phyloP scores from a whole-genome alignment of 306 rosid species.

The Prosopis cineraria region DNA sequence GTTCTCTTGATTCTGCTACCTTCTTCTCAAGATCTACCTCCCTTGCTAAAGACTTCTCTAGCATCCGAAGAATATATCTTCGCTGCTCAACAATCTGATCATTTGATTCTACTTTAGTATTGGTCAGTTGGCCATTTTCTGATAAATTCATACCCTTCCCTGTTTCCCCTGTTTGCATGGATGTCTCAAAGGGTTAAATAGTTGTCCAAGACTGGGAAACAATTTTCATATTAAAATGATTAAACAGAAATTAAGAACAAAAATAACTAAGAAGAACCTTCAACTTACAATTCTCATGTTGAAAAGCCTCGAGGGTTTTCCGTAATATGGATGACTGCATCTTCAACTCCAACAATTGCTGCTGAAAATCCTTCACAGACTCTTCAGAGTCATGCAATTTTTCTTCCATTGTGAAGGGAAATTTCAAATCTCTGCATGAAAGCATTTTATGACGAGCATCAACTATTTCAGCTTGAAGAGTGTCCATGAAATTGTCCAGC shows the following conservation, averaged over 20 bases:
- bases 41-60: slow-evolving; percentile 86
- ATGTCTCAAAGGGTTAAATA: slow-evolving; percentile 41
- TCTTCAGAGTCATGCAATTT: slow-evolving; percentile 73
- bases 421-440: slow-evolving; percentile 72
- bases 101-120: slow-evolving; percentile 52
- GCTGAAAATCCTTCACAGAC: slow-evolving; percentile 67
- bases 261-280: slow-evolving; percentile 20
- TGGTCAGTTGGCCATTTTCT: slow-evolving; percentile 43
- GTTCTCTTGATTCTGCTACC: slow-evolving; percentile 68
- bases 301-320: slow-evolving; percentile 60
- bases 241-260: slow-evolving; percentile 11
- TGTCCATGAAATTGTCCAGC: slow-evolving; percentile 76
- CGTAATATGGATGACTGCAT: slow-evolving; percentile 76
- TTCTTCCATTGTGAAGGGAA: slow-evolving; percentile 54
- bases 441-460: slow-evolving; percentile 65
- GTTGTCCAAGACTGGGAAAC: slow-evolving; percentile 15
- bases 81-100: slow-evolving; percentile 65
- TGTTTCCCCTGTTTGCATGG: slow-evolving; percentile 57
- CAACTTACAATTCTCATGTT: slow-evolving; percentile 56
- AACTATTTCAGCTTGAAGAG: slow-evolving; percentile 64
- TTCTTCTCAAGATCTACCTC: slow-evolving; percentile 90
- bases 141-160: slow-evolving; percentile 48
- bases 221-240: neutral
- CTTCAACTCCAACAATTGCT: slow-evolving; percentile 74
- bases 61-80: slow-evolving; percentile 77